Evolutionary conservation across 2,329 filamentous ascomycete species (phyloP), one percentile per base, ranked within the genome.

Genomic region (Bipolaris bicolor): DNA sequence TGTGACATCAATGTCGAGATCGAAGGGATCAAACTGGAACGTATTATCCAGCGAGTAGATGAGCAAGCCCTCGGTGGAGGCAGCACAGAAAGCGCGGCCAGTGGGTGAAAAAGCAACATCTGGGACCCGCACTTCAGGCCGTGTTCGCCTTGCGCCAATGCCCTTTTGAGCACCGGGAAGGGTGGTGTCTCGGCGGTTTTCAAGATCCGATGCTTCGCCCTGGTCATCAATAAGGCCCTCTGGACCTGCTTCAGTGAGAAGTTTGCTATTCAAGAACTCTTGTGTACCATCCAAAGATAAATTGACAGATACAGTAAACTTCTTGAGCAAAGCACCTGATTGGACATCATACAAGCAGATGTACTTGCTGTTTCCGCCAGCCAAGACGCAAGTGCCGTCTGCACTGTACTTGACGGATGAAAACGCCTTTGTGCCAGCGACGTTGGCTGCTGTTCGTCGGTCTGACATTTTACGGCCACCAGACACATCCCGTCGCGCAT

Each of bases 341-440:
- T 88, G 88, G 31, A 96, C 91, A n/a, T 96, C 94, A 78, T 99
- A 99, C 56, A 99, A 78, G 74, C 95, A 98, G 50, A 99, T 97
- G 76, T 96, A 97, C 80, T 99, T 99, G 87, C 92, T 97, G 82
- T 95, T 97, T 31, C 95, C 95, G 46, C 87, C 93, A 0, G 94
- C 95, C 39, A 99, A 82, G 10, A 99, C 82, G 68, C 95, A 97
- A 61, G 87, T 90, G 11, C 95, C 95, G 72, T 99, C 95, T 1
- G 91, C 90, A 74, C 92, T 97, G 79, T 98, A 99, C 52, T 86
- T 87, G 64, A 99, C 90, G 6, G 90, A 90, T 69, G 86, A 89
- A 80, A 97, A 99, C 64, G 87, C 90, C 76, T 99, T 99, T 40
- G 91, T 97, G 36, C 92, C 92, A 1, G 92, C 86, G 2, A 90